Base-by-base conservation (phyloP, 257 asterid genomes). In the Verbascum thapsus region DNA sequence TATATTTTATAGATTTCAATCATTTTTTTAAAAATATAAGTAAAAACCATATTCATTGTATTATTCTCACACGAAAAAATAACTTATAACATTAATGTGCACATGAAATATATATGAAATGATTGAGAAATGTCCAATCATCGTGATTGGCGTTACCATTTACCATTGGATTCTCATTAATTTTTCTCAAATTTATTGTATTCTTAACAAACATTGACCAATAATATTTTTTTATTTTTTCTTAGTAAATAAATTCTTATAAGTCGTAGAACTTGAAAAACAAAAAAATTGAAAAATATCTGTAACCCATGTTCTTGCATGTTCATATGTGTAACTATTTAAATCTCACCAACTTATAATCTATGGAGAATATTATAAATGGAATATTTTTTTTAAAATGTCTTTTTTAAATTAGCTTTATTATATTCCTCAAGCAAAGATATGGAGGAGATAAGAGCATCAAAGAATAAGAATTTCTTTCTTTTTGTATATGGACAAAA, bases 221-320 rank as follows among this genome's bases (percentile, higher is more conserved):
- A 52, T 11, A 61, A n/a, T 44, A 17, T 63, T 35, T 57, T 12
- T 16, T 6, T 19, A 40, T 58, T 11, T 58, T 16, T 39, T 41
- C 30, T 39, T 18, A 15, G 18, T 3, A 43, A 53, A 63, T 10
- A 55, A 15, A 12, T 39, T 37, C 48, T 38, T 11, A 9, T n/a
- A n/a, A n/a, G 22, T 5, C 17, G 11, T 10, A 17, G n/a, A n/a
- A n/a, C n/a, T n/a, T n/a, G n/a, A n/a, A n/a, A n/a, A n/a, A n/a
- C 37, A 58, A 50, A 40, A 49, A 19, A 66, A 60, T n/a, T n/a
- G n/a, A 61, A 64, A 37, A 6, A 53, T 53, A 39, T 61, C 63
- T 56, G 67, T 67, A 34, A 23, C 60, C 75, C 78, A 78, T 71
- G 75, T 73, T 74, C 72, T 30, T 57, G 72, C 83, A 70, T 74